These are phyloP conservation scores for Amphicarpaea edgeworthii DNA, from an alignment of 306 rosid genomes.

Conservation along the genomic window DNA sequence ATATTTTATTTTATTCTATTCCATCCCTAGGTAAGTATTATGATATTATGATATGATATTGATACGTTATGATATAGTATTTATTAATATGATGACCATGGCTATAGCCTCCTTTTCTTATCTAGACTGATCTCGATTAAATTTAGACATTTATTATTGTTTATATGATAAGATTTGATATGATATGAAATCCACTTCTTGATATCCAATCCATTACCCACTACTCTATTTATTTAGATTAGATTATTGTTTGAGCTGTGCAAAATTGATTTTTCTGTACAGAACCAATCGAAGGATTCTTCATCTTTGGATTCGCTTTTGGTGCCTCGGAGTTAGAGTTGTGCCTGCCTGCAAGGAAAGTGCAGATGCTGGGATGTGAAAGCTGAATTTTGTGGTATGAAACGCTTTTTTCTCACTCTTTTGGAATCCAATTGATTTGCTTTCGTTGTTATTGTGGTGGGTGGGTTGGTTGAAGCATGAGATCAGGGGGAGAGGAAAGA, in stretches of 20 bases:
- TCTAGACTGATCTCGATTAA: slow-evolving; percentile 34
- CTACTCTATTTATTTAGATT: too few species aligned
- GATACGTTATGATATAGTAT: slow-evolving; percentile 28
- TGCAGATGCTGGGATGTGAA: slow-evolving; percentile 44
- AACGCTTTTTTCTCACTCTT: slow-evolving; percentile 43
- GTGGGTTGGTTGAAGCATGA: slow-evolving; percentile 32
- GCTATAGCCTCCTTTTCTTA: neutral
- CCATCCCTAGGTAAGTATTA: slow-evolving; percentile 26
- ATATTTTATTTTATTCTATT: slow-evolving; percentile 16
- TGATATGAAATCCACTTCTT: slow-evolving; percentile 33
- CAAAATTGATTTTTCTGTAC: slow-evolving; percentile 11
- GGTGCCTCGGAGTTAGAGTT: slow-evolving; percentile 19
- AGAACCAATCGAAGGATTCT: slow-evolving; percentile 31
- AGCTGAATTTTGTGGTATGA: slow-evolving; percentile 53
- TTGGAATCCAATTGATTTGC: slow-evolving; percentile 41
- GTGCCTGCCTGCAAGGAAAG: slow-evolving; percentile 25
- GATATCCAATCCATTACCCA: slow-evolving; percentile 27
- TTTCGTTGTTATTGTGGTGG: slow-evolving; percentile 25
- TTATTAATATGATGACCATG: slow-evolving; percentile 12
- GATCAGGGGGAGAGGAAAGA: slow-evolving; percentile 34
- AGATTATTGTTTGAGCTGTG: slow-evolving; percentile 7
- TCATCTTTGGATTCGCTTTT: slow-evolving; percentile 38
- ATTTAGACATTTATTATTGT: slow-evolving; percentile 20
- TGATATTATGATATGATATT: neutral
- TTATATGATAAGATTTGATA: slow-evolving; percentile 32